These are phyloP conservation scores for Lichtheimia ornata DNA, from an alignment of 371 early-diverging fungal genomes.

Conservation along the genomic window DNA sequence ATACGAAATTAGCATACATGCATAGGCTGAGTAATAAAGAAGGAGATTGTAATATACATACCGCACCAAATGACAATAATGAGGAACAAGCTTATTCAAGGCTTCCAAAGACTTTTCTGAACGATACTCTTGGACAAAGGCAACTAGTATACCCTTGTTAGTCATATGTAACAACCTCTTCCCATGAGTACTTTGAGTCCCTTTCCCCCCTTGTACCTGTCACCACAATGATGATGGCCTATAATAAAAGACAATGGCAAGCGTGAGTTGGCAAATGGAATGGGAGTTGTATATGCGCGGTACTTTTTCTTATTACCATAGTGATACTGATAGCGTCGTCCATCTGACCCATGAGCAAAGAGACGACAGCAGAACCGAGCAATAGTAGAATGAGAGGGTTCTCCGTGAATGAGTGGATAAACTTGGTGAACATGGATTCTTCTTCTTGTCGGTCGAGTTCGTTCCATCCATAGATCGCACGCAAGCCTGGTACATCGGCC, in stretches of 20 bases:
- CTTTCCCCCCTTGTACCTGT: constrained; percentile 57
- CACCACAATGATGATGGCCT: constrained; percentile 88
- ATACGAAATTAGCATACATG: background rate
- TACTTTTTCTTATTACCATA: constrained; percentile 55
- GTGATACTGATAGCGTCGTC: constrained; percentile 95
- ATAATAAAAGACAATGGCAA: constrained; percentile 7
- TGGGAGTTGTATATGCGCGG: constrained; percentile 1
- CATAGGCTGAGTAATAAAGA: background rate
- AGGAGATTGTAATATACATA: constrained; percentile 19
- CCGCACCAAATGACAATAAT: constrained; percentile 81
- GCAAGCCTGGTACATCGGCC: constrained; percentile 55
- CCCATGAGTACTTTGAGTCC: too few relatives aligned
- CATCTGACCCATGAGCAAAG: constrained; percentile 82
- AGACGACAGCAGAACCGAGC: constrained; percentile 85
- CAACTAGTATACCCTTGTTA: constrained; percentile 53
- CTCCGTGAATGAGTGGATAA: constrained; percentile 44
- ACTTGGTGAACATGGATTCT: constrained; percentile 44
- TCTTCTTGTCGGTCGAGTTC: constrained; percentile 51
- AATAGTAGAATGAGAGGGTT: constrained; percentile 89
- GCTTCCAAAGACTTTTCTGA: constrained; percentile 87
- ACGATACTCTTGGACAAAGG: constrained; percentile 89
- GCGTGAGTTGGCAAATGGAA: background rate
- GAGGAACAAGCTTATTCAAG: constrained; percentile 85
- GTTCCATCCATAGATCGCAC: constrained; percentile 58
- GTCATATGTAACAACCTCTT: background rate